Evolutionary conservation across 2,329 filamentous ascomycete species (phyloP), one percentile per base, ranked within the genome.

Genomic region (Colletotrichum melonis): DNA sequence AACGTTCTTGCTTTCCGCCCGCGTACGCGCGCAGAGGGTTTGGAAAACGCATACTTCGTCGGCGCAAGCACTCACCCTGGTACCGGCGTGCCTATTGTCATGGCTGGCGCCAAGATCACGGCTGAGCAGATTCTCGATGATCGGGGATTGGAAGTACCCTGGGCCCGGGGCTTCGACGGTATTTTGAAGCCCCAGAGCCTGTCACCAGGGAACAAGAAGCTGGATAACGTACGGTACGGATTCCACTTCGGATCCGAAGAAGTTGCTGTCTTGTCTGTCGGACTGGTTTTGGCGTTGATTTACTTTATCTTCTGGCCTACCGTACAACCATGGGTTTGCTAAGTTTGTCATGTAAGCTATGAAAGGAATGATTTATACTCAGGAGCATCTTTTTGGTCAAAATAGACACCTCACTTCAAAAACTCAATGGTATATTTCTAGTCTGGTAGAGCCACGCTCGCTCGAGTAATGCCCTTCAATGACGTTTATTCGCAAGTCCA

Each of bases 51-150:
- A 28, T 94, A 94, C 78, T 94, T 95, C 78, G 93, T 94, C 0
- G 93, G 93, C 42, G 93, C 93, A 1, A 92, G 90, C 78, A 93
- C 92, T 24, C 93, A 95, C 83, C 93, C 93, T 0, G 93, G 93
- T 1, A 94, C 93, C 0, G 93, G 93, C 0, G 93, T 95, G 24
- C 93, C 93, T 3, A 93, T 95, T 69, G 91, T 92, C 30, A 82
- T 94, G 11, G 92, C 92, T 0, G 92, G 93, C 0, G 90, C 91
- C 9, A 92, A 91, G 80, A 86, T 94, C 69, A 86, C 84, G 12
- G 76, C 82, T 1, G 84, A 86, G 76, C 84, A 87, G 79, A 82
- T 87, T 22, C 77, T 87, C 28, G 78, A 76, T 6, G 83, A 84
- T 63, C 65, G 79, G 22, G 69, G 77, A 1, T 24, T 82, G 67